phyloP scores from a whole-genome alignment of 495 filamentous ascomycete genomes.

The Pseudotulostoma volvatum region DNA sequence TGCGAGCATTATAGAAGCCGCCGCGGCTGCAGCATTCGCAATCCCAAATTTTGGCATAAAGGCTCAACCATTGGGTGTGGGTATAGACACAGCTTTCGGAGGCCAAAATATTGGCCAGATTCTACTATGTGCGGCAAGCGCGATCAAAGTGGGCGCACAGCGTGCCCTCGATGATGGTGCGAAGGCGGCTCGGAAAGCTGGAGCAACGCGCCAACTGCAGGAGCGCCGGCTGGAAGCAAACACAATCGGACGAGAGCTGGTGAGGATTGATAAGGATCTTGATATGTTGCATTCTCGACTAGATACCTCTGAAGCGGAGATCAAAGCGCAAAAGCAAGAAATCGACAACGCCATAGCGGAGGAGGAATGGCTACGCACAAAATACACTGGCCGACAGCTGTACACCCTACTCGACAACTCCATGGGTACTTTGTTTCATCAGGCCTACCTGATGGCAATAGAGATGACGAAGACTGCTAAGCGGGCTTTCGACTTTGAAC shows the following conservation, averaged over 20 bases:
- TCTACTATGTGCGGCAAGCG: too few relatives aligned
- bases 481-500: slow-evolving; percentile 10
- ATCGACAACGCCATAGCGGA: slow-evolving; percentile 5
- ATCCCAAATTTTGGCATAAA: background rate
- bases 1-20: too few relatives aligned
- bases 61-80: slow-evolving; percentile 3
- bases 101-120: too few relatives aligned
- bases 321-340: too few relatives aligned
- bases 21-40: background rate
- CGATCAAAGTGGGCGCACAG: too few relatives aligned
- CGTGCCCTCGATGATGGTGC: background rate
- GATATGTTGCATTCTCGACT: too few relatives aligned
- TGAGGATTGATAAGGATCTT: slow-evolving; percentile 13
- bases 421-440: slow-evolving; percentile 4
- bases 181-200: slow-evolving; percentile 1
- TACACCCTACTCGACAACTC: slow-evolving; percentile 15
- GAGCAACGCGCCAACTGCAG: slow-evolving; percentile 10
- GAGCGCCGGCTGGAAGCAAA: slow-evolving; percentile 15
- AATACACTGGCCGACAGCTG: slow-evolving; percentile 17
- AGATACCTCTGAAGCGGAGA: too few relatives aligned
- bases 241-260: slow-evolving; percentile 14
- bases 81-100: too few relatives aligned
- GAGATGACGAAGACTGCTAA: slow-evolving; percentile 10
- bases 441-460: slow-evolving; percentile 9
- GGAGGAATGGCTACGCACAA: slow-evolving; percentile 11